Conservation (phyloP, 306 rosid species). For the Vigna trinervia region DNA sequence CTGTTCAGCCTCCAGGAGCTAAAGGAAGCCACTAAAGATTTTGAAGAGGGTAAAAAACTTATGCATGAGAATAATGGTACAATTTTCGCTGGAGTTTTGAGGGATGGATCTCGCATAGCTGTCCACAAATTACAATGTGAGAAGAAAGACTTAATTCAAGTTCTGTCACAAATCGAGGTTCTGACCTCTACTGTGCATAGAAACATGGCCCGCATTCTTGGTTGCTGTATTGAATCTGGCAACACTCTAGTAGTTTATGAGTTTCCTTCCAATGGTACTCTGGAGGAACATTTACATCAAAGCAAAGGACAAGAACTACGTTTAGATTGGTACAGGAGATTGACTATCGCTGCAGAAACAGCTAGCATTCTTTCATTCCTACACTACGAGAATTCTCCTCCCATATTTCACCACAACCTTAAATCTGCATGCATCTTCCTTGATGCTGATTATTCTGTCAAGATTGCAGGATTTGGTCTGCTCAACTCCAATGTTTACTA, state of each 20-base stretch:
- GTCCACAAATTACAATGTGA: conserved; percentile 74
- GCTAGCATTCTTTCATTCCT: conserved; percentile 75
- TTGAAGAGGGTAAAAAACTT: conserved; percentile 62
- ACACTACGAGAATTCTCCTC: conserved; percentile 74
- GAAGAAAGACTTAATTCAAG: conserved; percentile 63
- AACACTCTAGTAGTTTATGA: conserved; percentile 71
- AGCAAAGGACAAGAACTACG: conserved; percentile 53
- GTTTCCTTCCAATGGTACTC: conserved; percentile 74
- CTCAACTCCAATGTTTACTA: conserved; percentile 42
- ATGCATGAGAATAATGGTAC: conserved; percentile 58
- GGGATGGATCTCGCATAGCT: conserved; percentile 78
- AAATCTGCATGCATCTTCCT: conserved; percentile 70
- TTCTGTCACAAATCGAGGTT: conserved; percentile 76
- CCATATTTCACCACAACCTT: conserved; percentile 82
- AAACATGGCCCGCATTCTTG: conserved; percentile 68
- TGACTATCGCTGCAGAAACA: conserved; percentile 78
- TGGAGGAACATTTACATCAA: conserved; percentile 73
- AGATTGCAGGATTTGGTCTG: conserved; percentile 76
- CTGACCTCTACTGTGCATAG: conserved; percentile 63
- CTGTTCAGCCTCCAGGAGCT: conserved; percentile 74
- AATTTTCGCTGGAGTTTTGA: conserved; percentile 71
- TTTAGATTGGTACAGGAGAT: conserved; percentile 82
- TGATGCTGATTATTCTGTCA: conserved; percentile 64
- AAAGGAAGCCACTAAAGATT: conserved; percentile 77
- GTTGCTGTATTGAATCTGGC: conserved; percentile 77